Percentiles rank a stretch among this genome's conserved stretches.
These are phyloP conservation scores for Plasmopara halstedii DNA, from an alignment of 352 stramenopile species.

Conservation along the genomic window DNA sequence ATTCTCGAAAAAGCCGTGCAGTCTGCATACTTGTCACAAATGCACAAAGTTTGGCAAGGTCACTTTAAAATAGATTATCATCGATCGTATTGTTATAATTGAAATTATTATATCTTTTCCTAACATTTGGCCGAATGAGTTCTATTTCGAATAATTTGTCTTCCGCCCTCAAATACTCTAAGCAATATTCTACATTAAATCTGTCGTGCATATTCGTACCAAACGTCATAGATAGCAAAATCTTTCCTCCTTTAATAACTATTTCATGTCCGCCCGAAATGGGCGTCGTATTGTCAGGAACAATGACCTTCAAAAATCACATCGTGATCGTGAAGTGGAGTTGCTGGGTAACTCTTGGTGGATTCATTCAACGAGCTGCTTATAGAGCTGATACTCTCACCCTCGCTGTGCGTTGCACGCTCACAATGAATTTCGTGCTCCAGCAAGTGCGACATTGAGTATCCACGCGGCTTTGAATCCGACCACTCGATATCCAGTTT, in stretches of 20 bases:
- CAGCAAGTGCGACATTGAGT: conserved; percentile 38
- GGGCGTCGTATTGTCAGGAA: conserved; percentile 23
- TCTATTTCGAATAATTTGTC: too few species aligned
- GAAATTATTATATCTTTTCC: too few species aligned
- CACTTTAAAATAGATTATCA: too few species aligned
- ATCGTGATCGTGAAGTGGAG: conserved; percentile 14
- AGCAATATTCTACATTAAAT: too few species aligned
- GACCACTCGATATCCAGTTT: conserved; percentile 30
- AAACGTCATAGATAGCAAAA: too few species aligned
- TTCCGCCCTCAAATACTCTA: too few species aligned
- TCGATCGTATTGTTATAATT: too few species aligned
- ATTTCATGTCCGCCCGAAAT: conserved; percentile 9
- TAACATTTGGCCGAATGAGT: too few species aligned
- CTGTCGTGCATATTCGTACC: too few species aligned
- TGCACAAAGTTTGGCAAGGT: too few species aligned
- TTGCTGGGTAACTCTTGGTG: conserved; percentile 13
- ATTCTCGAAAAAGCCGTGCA: too few species aligned
- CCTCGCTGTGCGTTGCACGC: conserved; percentile 31
- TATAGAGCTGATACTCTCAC: conserved; percentile 34
- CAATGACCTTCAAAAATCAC: conserved; percentile 18
- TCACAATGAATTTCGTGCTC: conserved; percentile 23
- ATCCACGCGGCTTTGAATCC: conserved; percentile 31
- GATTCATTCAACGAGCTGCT: conserved; percentile 24
- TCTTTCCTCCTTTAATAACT: conserved; percentile 4
- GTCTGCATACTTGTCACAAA: too few species aligned